Percentiles rank a stretch among this genome's conserved stretches.
Evolutionary conservation across 2,329 filamentous ascomycete species (phyloP).

Genomic region (Pseudocercospora eumusae): DNA sequence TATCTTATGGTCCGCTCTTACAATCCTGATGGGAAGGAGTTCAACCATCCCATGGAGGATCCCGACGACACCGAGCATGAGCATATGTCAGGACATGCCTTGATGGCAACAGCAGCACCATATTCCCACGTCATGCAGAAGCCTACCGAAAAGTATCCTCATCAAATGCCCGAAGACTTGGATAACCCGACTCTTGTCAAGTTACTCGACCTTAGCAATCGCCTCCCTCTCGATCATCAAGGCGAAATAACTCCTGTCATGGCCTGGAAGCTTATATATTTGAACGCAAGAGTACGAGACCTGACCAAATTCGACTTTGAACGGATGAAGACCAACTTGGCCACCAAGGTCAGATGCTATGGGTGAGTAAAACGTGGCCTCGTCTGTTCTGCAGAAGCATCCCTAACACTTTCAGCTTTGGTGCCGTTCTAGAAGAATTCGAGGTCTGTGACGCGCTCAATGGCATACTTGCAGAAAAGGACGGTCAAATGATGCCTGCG

Average conservation of each 20-base stretch:
- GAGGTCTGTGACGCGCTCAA: constrained; percentile 77
- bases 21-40: constrained; percentile 44
- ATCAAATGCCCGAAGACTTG: constrained; percentile 73
- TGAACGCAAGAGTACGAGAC: constrained; percentile 67
- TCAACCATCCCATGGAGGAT: constrained; percentile 44
- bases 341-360: constrained; percentile 84
- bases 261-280: constrained; percentile 82
- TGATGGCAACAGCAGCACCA: constrained; percentile 91
- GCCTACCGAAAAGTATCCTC: constrained; percentile 59
- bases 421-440: constrained; percentile 70
- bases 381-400: neutral
- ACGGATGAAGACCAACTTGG: constrained; percentile 48
- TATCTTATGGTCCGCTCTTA: constrained; percentile 66
- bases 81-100: constrained; percentile 73
- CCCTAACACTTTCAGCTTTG: constrained; percentile 53
- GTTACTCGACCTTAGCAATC: constrained; percentile 79
- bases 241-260: constrained; percentile 94
- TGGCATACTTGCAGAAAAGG: constrained; percentile 65
- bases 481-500: constrained; percentile 22
- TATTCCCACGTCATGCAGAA: constrained; percentile 60
- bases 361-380: constrained; percentile 62
- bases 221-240: constrained; percentile 69
- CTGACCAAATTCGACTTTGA: constrained; percentile 44
- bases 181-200: constrained; percentile 75
- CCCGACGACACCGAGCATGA: constrained; percentile 59